Conservation (phyloP, 352 stramenopile genomes). For the Pilasporangium apinafurcum region DNA sequence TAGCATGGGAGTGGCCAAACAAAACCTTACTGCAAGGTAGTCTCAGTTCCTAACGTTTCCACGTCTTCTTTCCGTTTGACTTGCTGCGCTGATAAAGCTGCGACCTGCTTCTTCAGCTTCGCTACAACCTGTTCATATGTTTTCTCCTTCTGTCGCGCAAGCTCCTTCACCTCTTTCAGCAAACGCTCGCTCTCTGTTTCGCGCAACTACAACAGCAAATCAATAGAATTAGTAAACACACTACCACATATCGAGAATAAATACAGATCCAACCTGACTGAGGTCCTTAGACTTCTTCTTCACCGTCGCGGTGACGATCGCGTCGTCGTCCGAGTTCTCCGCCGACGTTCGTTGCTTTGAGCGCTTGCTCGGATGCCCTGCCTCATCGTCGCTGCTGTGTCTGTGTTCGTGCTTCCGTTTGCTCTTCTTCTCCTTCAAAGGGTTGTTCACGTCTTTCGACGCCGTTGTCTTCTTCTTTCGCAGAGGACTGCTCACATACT, state of each 20-base stretch:
- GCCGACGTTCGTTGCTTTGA: no score
- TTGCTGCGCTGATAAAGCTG: constrained; percentile 40
- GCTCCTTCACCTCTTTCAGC: constrained; percentile 45
- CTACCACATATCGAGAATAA: not conserved
- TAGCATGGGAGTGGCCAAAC: no score
- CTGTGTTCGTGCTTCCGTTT: constrained; percentile 4
- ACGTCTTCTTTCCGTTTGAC: constrained; percentile 33
- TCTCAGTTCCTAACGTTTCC: constrained; percentile 41
- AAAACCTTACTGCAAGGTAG: constrained; percentile 25
- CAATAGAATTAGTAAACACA: not conserved
- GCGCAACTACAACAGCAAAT: constrained; percentile 24
- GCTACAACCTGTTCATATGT: constrained; percentile 64
- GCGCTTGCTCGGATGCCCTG: no score
- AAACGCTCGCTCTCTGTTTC: constrained; percentile 58
- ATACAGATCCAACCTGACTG: constrained; percentile 20
- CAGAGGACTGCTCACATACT: constrained; percentile 1
- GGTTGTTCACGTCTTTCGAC: not conserved
- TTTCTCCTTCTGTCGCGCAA: constrained; percentile 63
- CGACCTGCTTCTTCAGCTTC: constrained; percentile 64
- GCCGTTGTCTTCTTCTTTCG: constrained; percentile 3
- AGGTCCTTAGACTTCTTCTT: constrained; percentile 42
- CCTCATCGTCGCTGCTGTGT: not conserved
- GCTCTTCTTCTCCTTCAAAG: constrained; percentile 5
- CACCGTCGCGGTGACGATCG: not conserved
- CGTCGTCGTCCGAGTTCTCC: no score